Evolutionary conservation across 2,329 filamentous ascomycete genomes (phyloP).

Genomic region (Fusarium domesticum): DNA sequence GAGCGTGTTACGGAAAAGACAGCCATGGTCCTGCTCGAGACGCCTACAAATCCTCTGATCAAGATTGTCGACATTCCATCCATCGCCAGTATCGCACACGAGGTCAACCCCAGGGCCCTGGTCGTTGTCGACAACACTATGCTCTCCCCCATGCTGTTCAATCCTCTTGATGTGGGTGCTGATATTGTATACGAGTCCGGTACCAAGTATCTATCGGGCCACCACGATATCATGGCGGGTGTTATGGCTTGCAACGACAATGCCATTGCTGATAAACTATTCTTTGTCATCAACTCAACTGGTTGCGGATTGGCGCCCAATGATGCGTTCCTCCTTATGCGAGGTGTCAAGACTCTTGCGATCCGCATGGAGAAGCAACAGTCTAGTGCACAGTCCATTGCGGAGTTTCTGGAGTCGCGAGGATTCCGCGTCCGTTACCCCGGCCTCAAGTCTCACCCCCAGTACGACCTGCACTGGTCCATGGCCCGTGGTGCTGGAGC

Average conservation of each 20-base stretch:
- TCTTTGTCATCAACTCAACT: constrained; percentile 95
- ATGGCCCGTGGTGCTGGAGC: constrained; percentile 93
- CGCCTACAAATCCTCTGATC: constrained; percentile 95
- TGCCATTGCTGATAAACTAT: constrained; percentile 80
- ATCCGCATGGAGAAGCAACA: constrained; percentile 99
- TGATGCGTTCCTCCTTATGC: constrained; percentile 92
- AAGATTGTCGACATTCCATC: constrained; percentile 91
- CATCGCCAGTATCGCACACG: constrained; percentile 74
- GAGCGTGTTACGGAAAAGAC: constrained; percentile 74
- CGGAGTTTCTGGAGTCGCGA: constrained; percentile 83
- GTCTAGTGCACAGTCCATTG: constrained; percentile 83
- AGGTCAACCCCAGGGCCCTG: constrained; percentile 71
- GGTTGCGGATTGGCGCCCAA: constrained; percentile 93
- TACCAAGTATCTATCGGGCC: constrained; percentile 95
- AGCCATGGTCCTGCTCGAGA: constrained; percentile 92
- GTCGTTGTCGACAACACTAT: constrained; percentile 98
- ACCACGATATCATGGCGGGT: constrained; percentile 98
- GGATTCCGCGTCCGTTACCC: constrained; percentile 96
- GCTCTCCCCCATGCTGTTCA: constrained; percentile 91
- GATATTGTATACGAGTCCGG: constrained; percentile 97
- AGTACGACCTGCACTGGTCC: constrained; percentile 93
- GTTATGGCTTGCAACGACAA: constrained; percentile 88
- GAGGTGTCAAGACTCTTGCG: constrained; percentile 92
- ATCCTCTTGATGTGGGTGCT: constrained; percentile 89
- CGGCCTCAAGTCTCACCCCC: constrained; percentile 88